Evolutionary conservation across 805 yeast genomes (phyloP).

Genomic region (Wickerhamiella lipophila): DNA sequence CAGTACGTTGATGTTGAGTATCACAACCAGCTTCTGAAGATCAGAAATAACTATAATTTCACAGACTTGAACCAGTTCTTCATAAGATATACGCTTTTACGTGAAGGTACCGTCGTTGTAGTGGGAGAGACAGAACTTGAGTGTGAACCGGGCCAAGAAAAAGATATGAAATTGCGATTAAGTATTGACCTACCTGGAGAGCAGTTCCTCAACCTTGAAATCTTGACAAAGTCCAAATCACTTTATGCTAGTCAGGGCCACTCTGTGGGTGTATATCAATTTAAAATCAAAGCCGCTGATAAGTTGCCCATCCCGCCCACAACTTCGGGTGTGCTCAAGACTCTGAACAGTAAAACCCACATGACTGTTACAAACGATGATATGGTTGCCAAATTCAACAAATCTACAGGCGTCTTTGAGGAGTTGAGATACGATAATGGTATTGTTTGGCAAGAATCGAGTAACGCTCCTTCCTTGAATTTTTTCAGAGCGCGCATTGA

Average conservation of each 20-base stretch:
- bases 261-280: conserved; percentile 1
- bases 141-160: not conserved
- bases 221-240: not conserved
- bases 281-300: not conserved
- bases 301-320: not conserved
- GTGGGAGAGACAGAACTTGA: not conserved
- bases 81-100: not conserved
- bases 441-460: conserved; percentile 1
- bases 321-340: not conserved
- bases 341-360: not conserved
- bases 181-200: not conserved
- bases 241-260: not conserved
- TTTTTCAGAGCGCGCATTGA: conserved; percentile 24
- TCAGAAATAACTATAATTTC: conserved; percentile 14
- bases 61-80: conserved; percentile 5
- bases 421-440: conserved; percentile 5
- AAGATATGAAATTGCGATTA: not conserved
- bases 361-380: not conserved
- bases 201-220: not conserved
- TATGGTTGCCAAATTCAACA: not conserved
- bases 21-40: not conserved
- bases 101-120: not conserved
- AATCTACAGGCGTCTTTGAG: conserved; percentile 1
- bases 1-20: conserved; percentile 24
- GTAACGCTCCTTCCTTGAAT: conserved; percentile 21